Percentiles rank a stretch among this genome's conserved stretches.
Evolutionary conservation across 352 stramenopile genomes (phyloP).

Genomic region (Saprolegnia diclina): DNA sequence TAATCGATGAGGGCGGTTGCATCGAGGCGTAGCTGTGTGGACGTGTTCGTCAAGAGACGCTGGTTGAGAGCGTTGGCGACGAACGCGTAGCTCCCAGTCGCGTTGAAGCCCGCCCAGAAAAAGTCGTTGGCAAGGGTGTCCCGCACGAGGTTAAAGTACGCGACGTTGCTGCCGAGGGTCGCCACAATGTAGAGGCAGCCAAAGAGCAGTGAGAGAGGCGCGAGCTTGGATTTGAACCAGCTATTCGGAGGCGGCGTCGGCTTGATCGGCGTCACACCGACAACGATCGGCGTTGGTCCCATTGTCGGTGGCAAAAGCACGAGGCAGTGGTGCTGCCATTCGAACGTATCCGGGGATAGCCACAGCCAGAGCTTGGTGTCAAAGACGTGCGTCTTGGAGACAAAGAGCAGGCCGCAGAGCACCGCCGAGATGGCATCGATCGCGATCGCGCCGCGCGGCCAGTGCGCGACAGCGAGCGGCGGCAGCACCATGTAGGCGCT

Average conservation of each 20-base stretch:
- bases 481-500: neutral
- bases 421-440: neutral
- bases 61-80: neutral
- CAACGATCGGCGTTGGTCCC: no score
- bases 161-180: neutral
- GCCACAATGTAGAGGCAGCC: neutral
- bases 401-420: neutral
- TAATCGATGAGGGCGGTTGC: neutral
- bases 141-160: neutral
- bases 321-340: no score
- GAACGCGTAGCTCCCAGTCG: neutral
- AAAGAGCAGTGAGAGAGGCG: neutral
- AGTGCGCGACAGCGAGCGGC: neutral
- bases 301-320: no score
- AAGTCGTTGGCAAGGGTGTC: constrained; percentile 1
- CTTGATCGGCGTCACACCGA: no score
- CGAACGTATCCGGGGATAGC: no score
- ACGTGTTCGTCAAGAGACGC: neutral
- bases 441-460: neutral
- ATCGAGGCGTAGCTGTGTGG: neutral
- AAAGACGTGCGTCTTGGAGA: neutral
- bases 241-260: no score
- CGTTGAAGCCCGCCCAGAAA: neutral
- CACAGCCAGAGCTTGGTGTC: neutral
- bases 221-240: no score